A percentile compares a stretch with the other conserved stretches of the same genome.
Evolutionary conservation across 1,284 basidiomycete genomes (phyloP).

Genomic region (Polyporus tsugae): DNA sequence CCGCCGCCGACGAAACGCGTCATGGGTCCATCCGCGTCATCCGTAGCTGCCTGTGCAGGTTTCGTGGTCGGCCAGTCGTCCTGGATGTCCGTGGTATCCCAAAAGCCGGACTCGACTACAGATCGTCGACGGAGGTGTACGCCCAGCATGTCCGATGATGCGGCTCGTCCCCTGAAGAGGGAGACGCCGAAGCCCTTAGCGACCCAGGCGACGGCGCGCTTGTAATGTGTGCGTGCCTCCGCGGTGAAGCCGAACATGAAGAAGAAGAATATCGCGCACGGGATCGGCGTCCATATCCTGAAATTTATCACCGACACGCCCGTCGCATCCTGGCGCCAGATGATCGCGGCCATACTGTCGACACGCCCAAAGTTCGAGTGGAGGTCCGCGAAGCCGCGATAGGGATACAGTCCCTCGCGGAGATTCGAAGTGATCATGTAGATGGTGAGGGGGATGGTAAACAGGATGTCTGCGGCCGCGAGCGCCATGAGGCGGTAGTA

Average conservation of each 20-base stretch:
- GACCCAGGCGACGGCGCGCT: neutral
- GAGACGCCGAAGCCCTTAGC: neutral
- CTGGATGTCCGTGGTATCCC: neutral
- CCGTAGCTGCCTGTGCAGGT: neutral
- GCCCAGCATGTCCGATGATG: neutral
- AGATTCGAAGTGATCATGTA: slow-evolving; percentile 40
- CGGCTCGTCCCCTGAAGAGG: neutral
- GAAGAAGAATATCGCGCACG: slow-evolving; percentile 3
- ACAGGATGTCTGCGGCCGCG: slow-evolving; percentile 49
- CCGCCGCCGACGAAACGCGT: neutral
- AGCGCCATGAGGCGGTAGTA: slow-evolving; percentile 63
- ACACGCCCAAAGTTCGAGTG: slow-evolving; percentile 48
- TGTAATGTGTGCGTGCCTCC: slow-evolving; percentile 32
- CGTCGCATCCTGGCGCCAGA: slow-evolving; percentile 32
- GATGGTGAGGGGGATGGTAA: slow-evolving; percentile 45
- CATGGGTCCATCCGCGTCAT: neutral
- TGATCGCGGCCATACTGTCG: slow-evolving; percentile 32
- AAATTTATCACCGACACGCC: neutral
- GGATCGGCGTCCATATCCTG: slow-evolving; percentile 2
- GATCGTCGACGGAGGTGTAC: neutral
- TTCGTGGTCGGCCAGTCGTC: neutral
- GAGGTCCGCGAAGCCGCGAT: slow-evolving; percentile 46
- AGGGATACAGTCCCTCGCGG: slow-evolving; percentile 34
- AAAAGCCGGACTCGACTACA: neutral
- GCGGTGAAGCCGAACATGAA: slow-evolving; percentile 8